phyloP scores from a whole-genome alignment of 495 filamentous ascomycete species.

The Tuber microsphaerosporum region DNA sequence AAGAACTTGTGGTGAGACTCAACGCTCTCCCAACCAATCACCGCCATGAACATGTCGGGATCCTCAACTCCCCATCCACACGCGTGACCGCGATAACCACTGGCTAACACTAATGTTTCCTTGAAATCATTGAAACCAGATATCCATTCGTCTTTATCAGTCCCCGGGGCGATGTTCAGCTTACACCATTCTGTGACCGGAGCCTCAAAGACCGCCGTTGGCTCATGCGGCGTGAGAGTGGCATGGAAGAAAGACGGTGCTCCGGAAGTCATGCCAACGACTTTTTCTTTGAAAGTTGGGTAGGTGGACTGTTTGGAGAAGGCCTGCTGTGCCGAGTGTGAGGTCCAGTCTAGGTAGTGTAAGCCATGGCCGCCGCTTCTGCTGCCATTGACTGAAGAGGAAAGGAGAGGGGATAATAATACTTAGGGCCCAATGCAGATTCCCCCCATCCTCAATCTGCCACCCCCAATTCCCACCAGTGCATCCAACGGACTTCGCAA shows the following conservation, averaged over 20 bases:
- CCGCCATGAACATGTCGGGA: slow-evolving; percentile 16
- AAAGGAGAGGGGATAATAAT: neutral
- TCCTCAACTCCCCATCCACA: slow-evolving; percentile 29
- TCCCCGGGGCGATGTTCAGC: slow-evolving; percentile 1
- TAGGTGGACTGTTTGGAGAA: neutral
- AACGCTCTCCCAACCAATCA: slow-evolving; percentile 32
- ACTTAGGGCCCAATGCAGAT: slow-evolving; percentile 29
- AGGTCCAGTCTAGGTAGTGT: neutral
- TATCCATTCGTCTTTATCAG: slow-evolving; percentile 22
- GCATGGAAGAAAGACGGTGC: slow-evolving; percentile 19
- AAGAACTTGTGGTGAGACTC: slow-evolving; percentile 31
- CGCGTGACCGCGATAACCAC: slow-evolving; percentile 21
- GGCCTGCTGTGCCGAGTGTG: neutral
- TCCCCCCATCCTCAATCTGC: slow-evolving; percentile 25
- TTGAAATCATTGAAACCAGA: slow-evolving; percentile 14
- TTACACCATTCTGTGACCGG: slow-evolving; percentile 24
- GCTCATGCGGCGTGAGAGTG: slow-evolving; percentile 20
- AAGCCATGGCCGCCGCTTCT: neutral
- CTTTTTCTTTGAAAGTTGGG: slow-evolving; percentile 4
- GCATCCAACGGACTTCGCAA: slow-evolving; percentile 2
- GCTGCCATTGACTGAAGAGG: neutral
- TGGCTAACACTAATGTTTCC: slow-evolving; percentile 11
- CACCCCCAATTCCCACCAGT: slow-evolving; percentile 19
- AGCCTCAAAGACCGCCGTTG: slow-evolving; percentile 5
- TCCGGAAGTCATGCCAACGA: neutral